Base-by-base conservation (phyloP, 225 moss, liverwort and hornwort genomes). In the Polytrichum commune region DNA sequence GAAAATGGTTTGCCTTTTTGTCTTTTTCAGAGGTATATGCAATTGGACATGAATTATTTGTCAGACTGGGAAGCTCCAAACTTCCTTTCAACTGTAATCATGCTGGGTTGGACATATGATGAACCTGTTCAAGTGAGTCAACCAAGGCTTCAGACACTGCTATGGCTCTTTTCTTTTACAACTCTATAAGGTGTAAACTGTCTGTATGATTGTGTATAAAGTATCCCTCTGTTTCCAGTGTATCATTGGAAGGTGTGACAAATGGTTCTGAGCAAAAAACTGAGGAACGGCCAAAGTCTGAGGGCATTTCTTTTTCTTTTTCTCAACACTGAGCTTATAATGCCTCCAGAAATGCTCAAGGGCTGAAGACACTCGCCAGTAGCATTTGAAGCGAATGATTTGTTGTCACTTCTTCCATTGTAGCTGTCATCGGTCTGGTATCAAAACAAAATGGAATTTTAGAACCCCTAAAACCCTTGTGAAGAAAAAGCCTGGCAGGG, bases 341-440 rank as follows among this genome's bases (percentile, higher is more conserved):
- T 29, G 63, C 69, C 54, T 55, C 61, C 60, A 33, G 67, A 64
- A 23, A 75, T 6, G 60, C 66, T 85, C 77, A 85, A 20, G 79
- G 62, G 10, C 71, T 71, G 53, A 82, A 88, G 66, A 89, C 79
- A 75, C 83, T 86, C 53, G 86, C 82, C 71, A 89, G 72, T 53
- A 89, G 72, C 81, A 86, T 80, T 77, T 89, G 86, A 29, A 89
- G 81, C 18, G 84, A 86, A 60, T 82, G 86, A 3, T 86, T 89
- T 13, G 71, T 82, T 29, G 84, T 89, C 71, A 86, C 86, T 71
- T 86, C 84, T 35, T 87, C 86, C 81, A 84, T 82, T 69, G 84
- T 84, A 33, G 82, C 89, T 9, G 86, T 89, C 79, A 86, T 82
- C n/a, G 84, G 84, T 68, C 86, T 85, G 78, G 53, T 33, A 7